phyloP scores from a whole-genome alignment of 140 eudicot species.

The Flaveria floridana region DNA sequence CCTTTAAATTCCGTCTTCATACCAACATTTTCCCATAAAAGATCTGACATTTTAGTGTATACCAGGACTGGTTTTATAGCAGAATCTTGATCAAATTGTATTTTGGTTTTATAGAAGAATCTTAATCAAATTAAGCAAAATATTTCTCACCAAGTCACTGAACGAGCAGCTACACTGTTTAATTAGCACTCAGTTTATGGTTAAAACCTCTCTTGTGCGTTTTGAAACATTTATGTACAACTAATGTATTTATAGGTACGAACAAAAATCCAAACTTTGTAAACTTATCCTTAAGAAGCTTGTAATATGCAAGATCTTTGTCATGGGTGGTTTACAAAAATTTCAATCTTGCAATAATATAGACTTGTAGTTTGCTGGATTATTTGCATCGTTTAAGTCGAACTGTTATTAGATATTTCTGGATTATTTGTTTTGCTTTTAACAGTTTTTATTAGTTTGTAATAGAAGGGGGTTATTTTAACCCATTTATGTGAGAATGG shows the following conservation, averaged over 20 bases:
- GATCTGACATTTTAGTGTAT: background rate
- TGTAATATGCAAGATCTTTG: slow-evolving; percentile 6
- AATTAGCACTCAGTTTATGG: background rate
- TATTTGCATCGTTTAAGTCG: background rate
- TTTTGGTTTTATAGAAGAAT: background rate
- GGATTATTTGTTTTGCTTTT: background rate
- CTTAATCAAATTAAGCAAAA: slow-evolving; percentile 1
- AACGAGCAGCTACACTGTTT: background rate
- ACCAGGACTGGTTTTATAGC: slow-evolving; percentile 10
- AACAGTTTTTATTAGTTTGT: background rate
- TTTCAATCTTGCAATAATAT: background rate
- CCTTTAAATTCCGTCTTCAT: background rate
- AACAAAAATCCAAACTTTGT: background rate
- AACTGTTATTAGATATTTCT: background rate
- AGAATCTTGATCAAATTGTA: background rate
- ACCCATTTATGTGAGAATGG: slow-evolving; percentile 7
- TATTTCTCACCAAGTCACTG: background rate
- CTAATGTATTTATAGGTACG: slow-evolving; percentile 1
- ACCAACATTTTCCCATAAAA: background rate
- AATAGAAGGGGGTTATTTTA: background rate
- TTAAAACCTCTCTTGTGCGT: background rate
- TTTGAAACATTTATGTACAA: background rate
- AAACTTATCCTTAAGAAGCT: slow-evolving; percentile 4
- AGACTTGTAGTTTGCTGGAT: slow-evolving; percentile 8
- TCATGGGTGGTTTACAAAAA: background rate